Percentiles rank a stretch among this genome's conserved stretches.
Conservation (phyloP, 169 alveolate genomes). For the Cryptosporidium sp. region DNA sequence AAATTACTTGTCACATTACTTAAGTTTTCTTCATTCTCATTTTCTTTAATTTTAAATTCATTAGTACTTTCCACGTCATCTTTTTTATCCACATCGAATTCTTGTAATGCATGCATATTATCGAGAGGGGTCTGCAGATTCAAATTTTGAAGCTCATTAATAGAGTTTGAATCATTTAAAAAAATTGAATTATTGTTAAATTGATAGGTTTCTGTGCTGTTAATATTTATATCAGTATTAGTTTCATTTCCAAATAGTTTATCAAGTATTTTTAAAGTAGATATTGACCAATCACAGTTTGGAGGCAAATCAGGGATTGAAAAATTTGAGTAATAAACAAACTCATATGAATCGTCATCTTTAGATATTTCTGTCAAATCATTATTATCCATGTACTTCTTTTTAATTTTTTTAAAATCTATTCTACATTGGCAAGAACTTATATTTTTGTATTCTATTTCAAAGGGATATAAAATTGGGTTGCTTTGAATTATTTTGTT, state of each 20-base stretch:
- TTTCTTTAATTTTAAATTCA: not conserved
- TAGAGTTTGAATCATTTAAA: not conserved
- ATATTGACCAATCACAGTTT: slow-evolving; percentile 20
- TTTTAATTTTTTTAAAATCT: slow-evolving; percentile 12
- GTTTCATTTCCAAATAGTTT: not conserved
- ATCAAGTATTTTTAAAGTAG: not conserved
- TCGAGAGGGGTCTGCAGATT: not conserved
- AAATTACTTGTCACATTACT: not conserved
- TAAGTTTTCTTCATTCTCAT: not conserved
- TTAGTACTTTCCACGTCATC: not conserved
- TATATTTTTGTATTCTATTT: slow-evolving; percentile 18
- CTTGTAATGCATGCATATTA: not conserved
- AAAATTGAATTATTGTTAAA: not conserved
- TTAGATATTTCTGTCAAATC: not conserved
- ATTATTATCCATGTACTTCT: not conserved
- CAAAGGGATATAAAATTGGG: slow-evolving; percentile 51
- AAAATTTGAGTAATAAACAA: not conserved
- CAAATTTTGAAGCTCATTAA: not conserved
- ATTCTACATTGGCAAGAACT: slow-evolving; percentile 31
- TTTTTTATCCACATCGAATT: slow-evolving; percentile 6
- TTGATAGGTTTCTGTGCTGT: not conserved
- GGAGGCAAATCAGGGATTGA: slow-evolving; percentile 19
- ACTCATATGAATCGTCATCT: not conserved
- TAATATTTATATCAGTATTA: not conserved
- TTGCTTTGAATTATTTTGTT: slow-evolving; percentile 42